Percentiles rank a stretch among this genome's conserved stretches.
phyloP scores from a whole-genome alignment of 2,329 filamentous ascomycete species.

The Zymoseptoria crescenta region DNA sequence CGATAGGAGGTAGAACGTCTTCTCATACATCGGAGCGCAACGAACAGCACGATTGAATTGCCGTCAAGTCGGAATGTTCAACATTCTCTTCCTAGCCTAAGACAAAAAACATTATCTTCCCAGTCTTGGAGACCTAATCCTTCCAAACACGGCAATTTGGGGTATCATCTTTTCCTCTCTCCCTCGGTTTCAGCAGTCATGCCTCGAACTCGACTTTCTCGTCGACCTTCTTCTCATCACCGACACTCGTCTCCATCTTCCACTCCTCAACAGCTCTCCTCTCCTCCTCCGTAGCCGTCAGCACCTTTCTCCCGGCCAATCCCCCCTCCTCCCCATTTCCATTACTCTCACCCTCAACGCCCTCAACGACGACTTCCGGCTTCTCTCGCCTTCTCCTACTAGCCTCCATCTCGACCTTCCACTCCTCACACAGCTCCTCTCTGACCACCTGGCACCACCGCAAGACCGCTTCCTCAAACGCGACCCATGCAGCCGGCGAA shows the following conservation, averaged over 20 bases:
- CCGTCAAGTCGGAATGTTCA: not conserved
- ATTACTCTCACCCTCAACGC: slow-evolving; percentile 5
- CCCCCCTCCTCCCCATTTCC: not conserved
- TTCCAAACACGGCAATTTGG: not conserved
- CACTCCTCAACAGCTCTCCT: not conserved
- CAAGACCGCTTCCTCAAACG: slow-evolving; percentile 75
- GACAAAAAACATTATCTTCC: slow-evolving; percentile 2
- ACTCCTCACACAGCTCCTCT: slow-evolving; percentile 73
- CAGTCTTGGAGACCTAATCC: not conserved
- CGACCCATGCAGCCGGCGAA: slow-evolving; percentile 58
- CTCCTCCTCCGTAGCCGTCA: not conserved
- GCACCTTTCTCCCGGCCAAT: not conserved
- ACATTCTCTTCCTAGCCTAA: not conserved
- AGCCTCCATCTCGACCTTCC: slow-evolving; percentile 34
- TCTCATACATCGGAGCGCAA: too few relatives aligned
- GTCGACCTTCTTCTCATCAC: not conserved
- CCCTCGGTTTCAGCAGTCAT: not conserved
- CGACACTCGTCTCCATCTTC: not conserved
- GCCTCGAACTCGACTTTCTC: not conserved
- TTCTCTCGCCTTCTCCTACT: slow-evolving; percentile 12
- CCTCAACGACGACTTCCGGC: slow-evolving; percentile 26
- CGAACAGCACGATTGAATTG: too few relatives aligned
- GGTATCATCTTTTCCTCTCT: not conserved
- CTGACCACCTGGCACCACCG: slow-evolving; percentile 77
- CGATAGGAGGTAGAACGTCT: too few relatives aligned